Evolutionary conservation across 768 basidiomycete species (phyloP), one percentile per base, ranked within the genome.

Genomic region (Naganishia friedmannii): DNA sequence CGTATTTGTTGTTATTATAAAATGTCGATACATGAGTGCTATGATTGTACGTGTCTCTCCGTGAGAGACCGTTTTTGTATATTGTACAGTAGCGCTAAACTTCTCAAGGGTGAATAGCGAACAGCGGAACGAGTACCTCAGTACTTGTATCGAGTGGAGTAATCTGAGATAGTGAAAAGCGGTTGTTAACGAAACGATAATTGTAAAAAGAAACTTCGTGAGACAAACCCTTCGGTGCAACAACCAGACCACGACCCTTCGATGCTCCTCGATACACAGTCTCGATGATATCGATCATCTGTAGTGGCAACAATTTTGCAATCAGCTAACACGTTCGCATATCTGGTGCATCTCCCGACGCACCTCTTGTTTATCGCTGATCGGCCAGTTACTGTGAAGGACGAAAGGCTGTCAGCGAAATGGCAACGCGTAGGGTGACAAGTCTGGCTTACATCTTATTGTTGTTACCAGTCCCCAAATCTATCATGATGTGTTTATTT

Each of bases 401-500:
- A 21, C 39, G 23, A 65, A 26, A 31, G 63, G 8, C 19, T 23
- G 58, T 55, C 46, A 55, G 23, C 6, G 17, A 63, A 63, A 8
- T 21, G n/a, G 37, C 6, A 32, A 53, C 13, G 29, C 4, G 29
- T 3, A 55, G 15, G 57, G 5, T 34, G 0, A 55, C 45, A 32
- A 67, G 46, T 51, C 29, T 21, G 3, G 84, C 92, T 73, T 69
- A 94, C 93, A 96, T 96, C 84, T 98, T 97, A 83, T 97, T 97
- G 83, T 97, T 97, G 82, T 98, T 96, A 85, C 94, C 94, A 60
- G 94, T 98, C n/a, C 93, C 94, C 74, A 98, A 83, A 87, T 97
- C 96, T 77, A 99, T 97, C 95, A 98, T 98, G 83, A 98, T 98
- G 79, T 98, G 96, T 80, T 98, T 96, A 82, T 95, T 95, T 53